These are phyloP conservation scores for Suillus paluster DNA, from an alignment of 768 basidiomycete genomes.

Conservation along the genomic window DNA sequence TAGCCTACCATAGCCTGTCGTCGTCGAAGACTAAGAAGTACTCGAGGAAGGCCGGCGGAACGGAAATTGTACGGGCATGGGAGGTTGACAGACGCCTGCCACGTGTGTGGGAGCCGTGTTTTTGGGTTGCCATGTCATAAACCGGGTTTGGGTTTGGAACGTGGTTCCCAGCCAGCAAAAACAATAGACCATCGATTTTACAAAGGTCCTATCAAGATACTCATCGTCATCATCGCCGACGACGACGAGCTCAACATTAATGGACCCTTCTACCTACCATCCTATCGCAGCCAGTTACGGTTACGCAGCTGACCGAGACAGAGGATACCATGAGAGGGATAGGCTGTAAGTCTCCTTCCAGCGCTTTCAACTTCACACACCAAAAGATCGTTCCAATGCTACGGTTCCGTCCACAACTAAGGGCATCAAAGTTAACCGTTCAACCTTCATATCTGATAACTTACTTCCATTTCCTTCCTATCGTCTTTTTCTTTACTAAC, in stretches of 20 bases:
- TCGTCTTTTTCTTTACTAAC: slow-evolving; percentile 3
- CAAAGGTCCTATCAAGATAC: slow-evolving; percentile 9
- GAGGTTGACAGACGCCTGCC: not conserved
- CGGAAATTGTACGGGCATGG: not conserved
- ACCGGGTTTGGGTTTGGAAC: slow-evolving; percentile 8
- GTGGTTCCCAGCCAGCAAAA: slow-evolving; percentile 13
- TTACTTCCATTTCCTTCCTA: slow-evolving; percentile 4
- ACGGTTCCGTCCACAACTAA: slow-evolving; percentile 12
- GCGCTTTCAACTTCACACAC: slow-evolving; percentile 20
- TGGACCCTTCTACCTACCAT: slow-evolving; percentile 1
- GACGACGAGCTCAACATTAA: slow-evolving; percentile 1
- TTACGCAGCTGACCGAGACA: slow-evolving; percentile 27
- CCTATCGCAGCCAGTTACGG: slow-evolving; percentile 1
- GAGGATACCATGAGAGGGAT: slow-evolving; percentile 37
- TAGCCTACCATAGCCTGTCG: not conserved
- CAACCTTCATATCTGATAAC: slow-evolving; percentile 19
- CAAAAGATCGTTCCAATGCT: slow-evolving; percentile 19
- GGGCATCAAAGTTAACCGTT: slow-evolving; percentile 2
- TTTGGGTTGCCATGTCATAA: slow-evolving; percentile 13
- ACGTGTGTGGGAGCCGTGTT: slow-evolving; percentile 14
- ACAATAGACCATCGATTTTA: slow-evolving; percentile 9
- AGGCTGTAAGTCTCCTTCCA: slow-evolving; percentile 37
- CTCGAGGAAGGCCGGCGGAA: not conserved
- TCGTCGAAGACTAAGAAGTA: not conserved
- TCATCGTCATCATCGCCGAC: slow-evolving; percentile 6